Evolutionary conservation across 2,329 filamentous ascomycete genomes (phyloP), one percentile per base, ranked within the genome.

Genomic region (Apiospora saccharicola): DNA sequence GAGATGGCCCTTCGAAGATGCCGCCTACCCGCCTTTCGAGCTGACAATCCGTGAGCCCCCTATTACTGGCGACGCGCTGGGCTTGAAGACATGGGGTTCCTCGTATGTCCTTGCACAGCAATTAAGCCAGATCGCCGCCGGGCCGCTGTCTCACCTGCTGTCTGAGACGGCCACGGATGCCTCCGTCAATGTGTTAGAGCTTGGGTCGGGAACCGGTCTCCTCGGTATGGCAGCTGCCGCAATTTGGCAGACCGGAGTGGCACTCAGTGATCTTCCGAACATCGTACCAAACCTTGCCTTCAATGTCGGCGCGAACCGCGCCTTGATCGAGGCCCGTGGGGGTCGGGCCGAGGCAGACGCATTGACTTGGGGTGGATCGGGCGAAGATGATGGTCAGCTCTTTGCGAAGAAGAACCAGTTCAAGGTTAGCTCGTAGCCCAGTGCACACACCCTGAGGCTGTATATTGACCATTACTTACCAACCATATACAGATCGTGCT

Each of bases 11-110:
- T 88, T 90, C 74, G 77, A 81, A 30, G 75, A 77, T 6, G 77
- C 78, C 4, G 73, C 77, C 3, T 77, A 80, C 37, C 81, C 84
- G 37, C 76, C 82, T 1, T 87, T 95, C 76, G 87, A 91, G 67
- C 85, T 99, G 69, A 87, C 88, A 47, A 90, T 99, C 51, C 89
- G 94, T 72, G 96, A 99, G 80, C 96, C 96, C 1, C 91, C 95
- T 0, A 86, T 98, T 71, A 97, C 94, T 0, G 93, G 93, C 8
- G 96, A 98, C 81, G 93, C 94, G 73, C 86, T 98, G 24, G 96
- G 96, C 1, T 88, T 97, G 81, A 98, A 99, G 82, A 99, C 96
- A 0, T 98, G 96, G 96, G 94, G 93, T 0, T 96, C 95, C 0
- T 96, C 95, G 0, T 97, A 95, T 79, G 88, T 97, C 2, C 90